A percentile compares a stretch with the other conserved stretches of the same genome.
Conservation (phyloP, 2,329 filamentous ascomycete species). For the Didymella exigua region DNA sequence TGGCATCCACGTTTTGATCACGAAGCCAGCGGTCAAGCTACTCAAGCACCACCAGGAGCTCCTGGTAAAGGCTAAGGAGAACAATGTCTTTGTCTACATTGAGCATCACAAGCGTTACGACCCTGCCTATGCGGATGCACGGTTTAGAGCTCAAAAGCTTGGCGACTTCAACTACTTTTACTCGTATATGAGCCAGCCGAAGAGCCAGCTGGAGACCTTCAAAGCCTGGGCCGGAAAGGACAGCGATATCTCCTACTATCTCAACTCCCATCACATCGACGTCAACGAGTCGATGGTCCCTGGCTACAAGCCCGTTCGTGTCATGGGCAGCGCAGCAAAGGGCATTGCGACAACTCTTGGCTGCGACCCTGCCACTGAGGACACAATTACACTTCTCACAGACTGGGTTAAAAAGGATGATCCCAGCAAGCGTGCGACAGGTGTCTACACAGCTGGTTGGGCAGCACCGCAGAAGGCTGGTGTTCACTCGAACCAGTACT, state of each 20-base stretch:
- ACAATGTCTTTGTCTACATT: constrained; percentile 87
- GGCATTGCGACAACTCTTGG: constrained; percentile 80
- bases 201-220: constrained; percentile 88
- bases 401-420: constrained; percentile 81
- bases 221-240: constrained; percentile 92
- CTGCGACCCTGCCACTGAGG: constrained; percentile 81
- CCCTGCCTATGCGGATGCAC: constrained; percentile 88
- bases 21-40: constrained; percentile 88
- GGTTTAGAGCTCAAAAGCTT: constrained; percentile 73
- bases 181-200: constrained; percentile 85
- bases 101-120: constrained; percentile 98
- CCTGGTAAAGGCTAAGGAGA: constrained; percentile 71
- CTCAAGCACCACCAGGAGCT: constrained; percentile 80
- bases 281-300: constrained; percentile 91
- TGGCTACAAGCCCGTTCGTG: constrained; percentile 77
- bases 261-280: constrained; percentile 94
- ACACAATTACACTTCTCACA: constrained; percentile 89
- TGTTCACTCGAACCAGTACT: constrained; percentile 97
- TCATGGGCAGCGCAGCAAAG: constrained; percentile 77
- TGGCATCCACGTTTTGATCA: constrained; percentile 88
- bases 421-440: constrained; percentile 74
- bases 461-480: constrained; percentile 90
- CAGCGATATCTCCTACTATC: constrained; percentile 93
- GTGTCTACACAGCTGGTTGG: constrained; percentile 93
- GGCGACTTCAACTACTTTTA: constrained; percentile 99